Percentiles rank a stretch among this genome's conserved stretches.
Conservation (phyloP, 2,329 filamentous ascomycete genomes). For the Alternaria tenuissima region DNA sequence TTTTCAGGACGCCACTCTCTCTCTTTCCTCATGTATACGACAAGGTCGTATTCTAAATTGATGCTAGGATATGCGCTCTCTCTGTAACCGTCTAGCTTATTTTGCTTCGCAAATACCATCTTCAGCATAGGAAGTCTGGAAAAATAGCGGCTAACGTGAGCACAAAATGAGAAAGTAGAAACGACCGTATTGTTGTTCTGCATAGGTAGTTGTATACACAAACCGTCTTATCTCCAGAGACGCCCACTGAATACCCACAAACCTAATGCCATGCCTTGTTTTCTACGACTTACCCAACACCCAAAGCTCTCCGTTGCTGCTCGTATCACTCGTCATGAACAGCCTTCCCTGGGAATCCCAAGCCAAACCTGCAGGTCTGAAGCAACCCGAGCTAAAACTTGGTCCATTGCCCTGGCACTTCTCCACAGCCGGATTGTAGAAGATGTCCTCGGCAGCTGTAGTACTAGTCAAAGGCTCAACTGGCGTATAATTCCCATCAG, state of each 20-base stretch:
- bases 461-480: conserved; percentile 56
- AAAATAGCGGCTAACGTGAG: background rate
- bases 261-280: background rate
- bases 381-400: conserved; percentile 56
- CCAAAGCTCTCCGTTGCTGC: conserved; percentile 42
- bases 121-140: background rate
- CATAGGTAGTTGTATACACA: background rate
- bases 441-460: conserved; percentile 61
- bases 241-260: background rate
- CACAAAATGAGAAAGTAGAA: background rate
- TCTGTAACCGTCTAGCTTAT: too few species aligned
- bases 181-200: background rate
- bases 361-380: conserved; percentile 67
- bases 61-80: background rate
- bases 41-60: background rate
- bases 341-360: conserved; percentile 61
- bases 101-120: too few species aligned
- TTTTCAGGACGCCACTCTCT: background rate
- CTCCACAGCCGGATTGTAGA: conserved; percentile 62
- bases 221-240: background rate
- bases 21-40: background rate
- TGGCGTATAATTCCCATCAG: conserved; percentile 51
- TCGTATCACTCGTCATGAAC: conserved; percentile 60
- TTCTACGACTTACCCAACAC: conserved; percentile 41
- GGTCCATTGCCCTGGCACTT: conserved; percentile 58